These are phyloP conservation scores for Leccinum subtestaceum DNA, from an alignment of 768 basidiomycete species.

Conservation along the genomic window DNA sequence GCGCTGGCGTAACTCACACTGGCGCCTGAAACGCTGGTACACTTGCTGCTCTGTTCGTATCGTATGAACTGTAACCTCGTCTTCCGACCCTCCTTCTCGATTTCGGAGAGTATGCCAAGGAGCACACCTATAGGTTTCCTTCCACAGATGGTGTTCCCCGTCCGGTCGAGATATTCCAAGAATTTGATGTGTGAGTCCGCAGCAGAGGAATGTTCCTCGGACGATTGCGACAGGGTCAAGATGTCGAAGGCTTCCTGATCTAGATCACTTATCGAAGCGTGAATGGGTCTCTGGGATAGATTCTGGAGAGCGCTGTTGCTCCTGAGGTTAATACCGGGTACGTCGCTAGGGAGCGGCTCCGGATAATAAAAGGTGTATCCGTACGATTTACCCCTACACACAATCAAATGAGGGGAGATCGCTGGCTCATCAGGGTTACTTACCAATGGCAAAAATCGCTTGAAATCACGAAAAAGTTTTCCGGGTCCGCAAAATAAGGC, in stretches of 20 bases:
- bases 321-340: constrained; percentile 50
- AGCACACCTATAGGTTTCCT: constrained; percentile 94
- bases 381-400: constrained; percentile 75
- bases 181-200: constrained; percentile 59
- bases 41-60: constrained; percentile 91
- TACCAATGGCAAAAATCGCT: constrained; percentile 99
- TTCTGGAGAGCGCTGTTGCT: constrained; percentile 39
- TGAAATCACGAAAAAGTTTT: constrained; percentile 87
- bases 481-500: constrained; percentile 71
- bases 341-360: constrained; percentile 46
- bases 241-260: constrained; percentile 86
- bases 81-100: constrained; percentile 44
- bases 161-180: constrained; percentile 61
- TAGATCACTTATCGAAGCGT: constrained; percentile 76
- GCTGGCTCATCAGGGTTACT: constrained; percentile 16
- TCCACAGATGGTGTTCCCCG: constrained; percentile 96
- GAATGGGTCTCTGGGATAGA: constrained; percentile 58
- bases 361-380: constrained; percentile 88
- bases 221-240: constrained; percentile 53
- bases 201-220: constrained; percentile 41
- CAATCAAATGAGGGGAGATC: background rate
- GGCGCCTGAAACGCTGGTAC: constrained; percentile 64
- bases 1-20: constrained; percentile 98
- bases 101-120: constrained; percentile 64
- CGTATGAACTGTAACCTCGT: constrained; percentile 72